Percentiles rank a stretch among this genome's conserved stretches.
Evolutionary conservation across 129 eudicot genomes (phyloP).

Genomic region (Smallanthus sonchifolius): DNA sequence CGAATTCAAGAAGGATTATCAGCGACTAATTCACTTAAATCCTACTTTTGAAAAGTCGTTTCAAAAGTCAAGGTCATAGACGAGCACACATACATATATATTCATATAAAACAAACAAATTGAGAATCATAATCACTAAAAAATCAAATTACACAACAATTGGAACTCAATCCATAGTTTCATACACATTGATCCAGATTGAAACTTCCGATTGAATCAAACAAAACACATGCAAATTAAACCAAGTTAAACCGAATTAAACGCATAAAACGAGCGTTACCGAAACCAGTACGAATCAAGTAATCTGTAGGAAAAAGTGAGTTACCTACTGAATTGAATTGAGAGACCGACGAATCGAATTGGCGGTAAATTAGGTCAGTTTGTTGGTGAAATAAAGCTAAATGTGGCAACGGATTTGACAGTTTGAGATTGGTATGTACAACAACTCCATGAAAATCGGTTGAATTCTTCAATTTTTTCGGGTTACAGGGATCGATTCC

Average conservation of each 20-base stretch:
- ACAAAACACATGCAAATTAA: background rate
- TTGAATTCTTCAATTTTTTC: background rate
- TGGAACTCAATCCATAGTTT: background rate
- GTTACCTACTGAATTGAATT: background rate
- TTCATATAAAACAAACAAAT: background rate
- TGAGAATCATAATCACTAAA: background rate
- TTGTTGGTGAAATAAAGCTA: slow-evolving; percentile 7
- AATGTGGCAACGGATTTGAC: slow-evolving; percentile 17
- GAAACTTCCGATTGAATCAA: background rate
- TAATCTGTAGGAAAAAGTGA: background rate
- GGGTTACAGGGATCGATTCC: slow-evolving; percentile 4
- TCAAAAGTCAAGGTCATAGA: slow-evolving; percentile 21
- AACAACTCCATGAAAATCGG: background rate
- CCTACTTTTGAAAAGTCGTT: slow-evolving; percentile 6
- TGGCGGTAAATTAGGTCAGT: slow-evolving; percentile 15
- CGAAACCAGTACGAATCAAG: background rate
- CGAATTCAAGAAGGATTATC: background rate
- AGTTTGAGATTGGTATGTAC: background rate
- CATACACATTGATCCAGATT: background rate
- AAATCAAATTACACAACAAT: background rate
- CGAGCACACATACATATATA: background rate
- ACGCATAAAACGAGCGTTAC: background rate
- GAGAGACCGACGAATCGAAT: slow-evolving; percentile 5
- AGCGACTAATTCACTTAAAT: background rate
- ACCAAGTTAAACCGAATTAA: background rate